A percentile compares a stretch with the other conserved stretches of the same genome.
phyloP scores from a whole-genome alignment of 192 early-diverging fungal genomes.

The Mortierella antarctica region DNA sequence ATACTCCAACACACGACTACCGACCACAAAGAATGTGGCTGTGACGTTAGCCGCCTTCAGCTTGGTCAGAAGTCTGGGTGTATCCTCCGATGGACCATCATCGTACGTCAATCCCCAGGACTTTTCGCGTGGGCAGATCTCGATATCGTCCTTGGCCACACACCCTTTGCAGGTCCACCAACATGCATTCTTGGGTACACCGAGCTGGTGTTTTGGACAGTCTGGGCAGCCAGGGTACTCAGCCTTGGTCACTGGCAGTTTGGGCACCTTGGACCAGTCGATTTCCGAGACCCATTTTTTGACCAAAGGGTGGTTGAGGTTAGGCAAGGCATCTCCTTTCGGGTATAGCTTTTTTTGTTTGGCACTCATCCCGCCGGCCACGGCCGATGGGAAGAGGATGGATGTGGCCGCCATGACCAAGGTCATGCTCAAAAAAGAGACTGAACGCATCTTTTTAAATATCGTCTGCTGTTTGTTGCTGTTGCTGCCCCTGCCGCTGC shows the following conservation, averaged over 20 bases:
- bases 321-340: slow-evolving; percentile 6
- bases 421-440: slow-evolving; percentile 27
- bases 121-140: slow-evolving; percentile 56
- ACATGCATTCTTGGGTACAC: slow-evolving; percentile 32
- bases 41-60: slow-evolving; percentile 52
- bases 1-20: slow-evolving; percentile 58
- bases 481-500: no score
- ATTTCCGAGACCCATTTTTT: slow-evolving; percentile 51
- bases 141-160: slow-evolving; percentile 58
- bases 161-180: slow-evolving; percentile 65
- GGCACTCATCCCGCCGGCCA: slow-evolving; percentile 31
- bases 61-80: slow-evolving; percentile 54
- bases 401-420: slow-evolving; percentile 29
- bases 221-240: slow-evolving; percentile 39
- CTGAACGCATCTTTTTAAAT: slow-evolving; percentile 27
- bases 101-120: slow-evolving; percentile 62
- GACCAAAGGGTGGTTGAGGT: slow-evolving; percentile 27
- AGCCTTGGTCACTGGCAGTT: slow-evolving; percentile 36
- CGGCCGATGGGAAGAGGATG: slow-evolving; percentile 5
- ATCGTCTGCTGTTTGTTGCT: neutral
- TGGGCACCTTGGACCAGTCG: slow-evolving; percentile 53
- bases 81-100: slow-evolving; percentile 60
- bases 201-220: slow-evolving; percentile 28
- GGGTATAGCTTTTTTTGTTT: slow-evolving; percentile 35
- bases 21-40: slow-evolving; percentile 61